Conservation (phyloP, 345 rosid species). For the Streptanthus diversifolius region DNA sequence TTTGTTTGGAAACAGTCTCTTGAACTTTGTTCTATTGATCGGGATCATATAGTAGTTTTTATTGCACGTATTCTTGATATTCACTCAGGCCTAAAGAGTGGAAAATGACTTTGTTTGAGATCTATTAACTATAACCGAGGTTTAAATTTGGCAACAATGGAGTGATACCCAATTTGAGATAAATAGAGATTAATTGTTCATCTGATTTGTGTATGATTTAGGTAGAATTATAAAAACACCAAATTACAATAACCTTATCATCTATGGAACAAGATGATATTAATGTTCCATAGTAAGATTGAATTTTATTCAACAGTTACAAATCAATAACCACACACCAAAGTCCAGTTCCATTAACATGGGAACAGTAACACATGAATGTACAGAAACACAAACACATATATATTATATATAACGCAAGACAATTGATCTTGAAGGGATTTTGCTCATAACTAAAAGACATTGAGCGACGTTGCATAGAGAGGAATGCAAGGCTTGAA, state of each 20-base stretch:
- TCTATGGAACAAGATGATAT: slow-evolving; percentile 5
- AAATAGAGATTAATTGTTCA: neutral
- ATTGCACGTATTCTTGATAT: neutral
- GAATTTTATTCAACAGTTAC: slow-evolving; percentile 22
- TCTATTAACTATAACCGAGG: neutral
- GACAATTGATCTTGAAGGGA: slow-evolving; percentile 3
- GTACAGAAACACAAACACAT: slow-evolving; percentile 4
- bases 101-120: neutral
- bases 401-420: neutral
- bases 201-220: neutral
- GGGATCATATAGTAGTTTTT: neutral
- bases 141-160: neutral
- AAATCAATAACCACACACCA: slow-evolving; percentile 11
- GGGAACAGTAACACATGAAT: slow-evolving; percentile 12
- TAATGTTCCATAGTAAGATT: slow-evolving; percentile 15
- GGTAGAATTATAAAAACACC: neutral
- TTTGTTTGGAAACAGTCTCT: neutral
- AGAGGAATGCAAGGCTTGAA: slow-evolving; percentile 52
- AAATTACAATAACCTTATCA: slow-evolving; percentile 8
- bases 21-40: neutral
- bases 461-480: slow-evolving; percentile 60
- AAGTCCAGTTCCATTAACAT: slow-evolving; percentile 18
- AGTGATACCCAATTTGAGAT: neutral
- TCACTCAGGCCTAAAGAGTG: neutral
- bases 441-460: slow-evolving; percentile 37